Percentiles rank a stretch among this genome's conserved stretches.
phyloP scores from a whole-genome alignment of 225 moss, liverwort and hornwort species.

The Bryum argenteum region DNA sequence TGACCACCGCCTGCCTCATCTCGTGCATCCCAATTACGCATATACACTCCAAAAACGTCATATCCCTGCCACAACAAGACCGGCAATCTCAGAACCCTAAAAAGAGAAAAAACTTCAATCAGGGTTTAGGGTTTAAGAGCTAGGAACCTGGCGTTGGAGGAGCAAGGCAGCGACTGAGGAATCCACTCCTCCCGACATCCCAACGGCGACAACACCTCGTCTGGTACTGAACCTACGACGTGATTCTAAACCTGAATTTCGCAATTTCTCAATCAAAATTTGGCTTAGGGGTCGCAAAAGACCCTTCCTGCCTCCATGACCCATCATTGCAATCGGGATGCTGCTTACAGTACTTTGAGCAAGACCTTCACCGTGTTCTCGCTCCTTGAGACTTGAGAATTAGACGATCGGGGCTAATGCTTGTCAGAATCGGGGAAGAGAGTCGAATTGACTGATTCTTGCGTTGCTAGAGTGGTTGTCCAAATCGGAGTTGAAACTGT shows the following conservation, averaged over 20 bases:
- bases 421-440: not conserved
- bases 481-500: not conserved
- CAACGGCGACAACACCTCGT: conserved; percentile 72
- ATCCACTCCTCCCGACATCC: conserved; percentile 96
- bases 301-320: conserved; percentile 6
- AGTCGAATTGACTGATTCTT: too few species aligned
- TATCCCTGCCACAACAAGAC: conserved; percentile 64
- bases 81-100: conserved; percentile 11
- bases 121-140: conserved; percentile 17
- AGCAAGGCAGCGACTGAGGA: conserved; percentile 94
- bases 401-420: not conserved
- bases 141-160: conserved; percentile 79
- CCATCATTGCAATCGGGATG: conserved; percentile 23
- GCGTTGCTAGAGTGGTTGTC: too few species aligned
- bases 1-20: conserved; percentile 74
- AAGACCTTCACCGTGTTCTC: conserved; percentile 2
- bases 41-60: conserved; percentile 87
- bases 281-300: conserved; percentile 22
- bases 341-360: not conserved
- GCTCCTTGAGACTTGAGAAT: not conserved
- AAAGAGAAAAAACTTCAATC: not conserved
- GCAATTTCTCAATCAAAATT: conserved; percentile 4
- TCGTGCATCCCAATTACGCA: conserved; percentile 91
- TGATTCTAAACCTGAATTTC: conserved; percentile 13
- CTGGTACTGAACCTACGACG: conserved; percentile 29